phyloP scores from a whole-genome alignment of 164 flowering plant genomes.

The Liriodendron chinense region DNA sequence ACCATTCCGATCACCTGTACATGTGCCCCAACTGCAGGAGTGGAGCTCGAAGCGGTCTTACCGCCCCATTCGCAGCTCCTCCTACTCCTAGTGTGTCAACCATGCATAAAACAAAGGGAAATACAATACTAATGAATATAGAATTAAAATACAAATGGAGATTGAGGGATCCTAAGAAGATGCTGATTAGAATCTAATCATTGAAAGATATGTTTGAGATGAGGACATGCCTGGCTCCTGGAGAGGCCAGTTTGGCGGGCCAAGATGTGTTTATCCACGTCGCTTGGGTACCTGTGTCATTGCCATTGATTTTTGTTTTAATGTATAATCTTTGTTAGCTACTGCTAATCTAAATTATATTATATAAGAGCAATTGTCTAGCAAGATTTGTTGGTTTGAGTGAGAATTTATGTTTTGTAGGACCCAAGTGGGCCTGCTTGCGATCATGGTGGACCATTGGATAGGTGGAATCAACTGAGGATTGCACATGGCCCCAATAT shows the following conservation, averaged over 20 bases:
- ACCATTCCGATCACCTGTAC: too few relatives aligned
- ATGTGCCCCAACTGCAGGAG: too few relatives aligned
- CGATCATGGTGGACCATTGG: too few relatives aligned
- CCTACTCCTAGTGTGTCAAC: not conserved
- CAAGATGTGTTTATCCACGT: constrained; percentile 89
- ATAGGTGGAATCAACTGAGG: too few relatives aligned
- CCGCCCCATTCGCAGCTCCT: not conserved
- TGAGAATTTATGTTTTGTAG: too few relatives aligned
- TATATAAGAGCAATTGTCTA: not conserved
- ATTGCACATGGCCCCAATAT: too few relatives aligned
- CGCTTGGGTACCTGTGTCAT: constrained; percentile 82
- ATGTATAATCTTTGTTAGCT: not conserved
- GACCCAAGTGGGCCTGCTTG: too few relatives aligned
- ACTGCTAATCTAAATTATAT: not conserved
- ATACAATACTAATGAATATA: not conserved
- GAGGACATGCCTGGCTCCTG: constrained; percentile 87
- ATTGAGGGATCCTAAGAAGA: constrained; percentile 7
- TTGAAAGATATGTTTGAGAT: constrained; percentile 13
- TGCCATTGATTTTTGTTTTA: not conserved
- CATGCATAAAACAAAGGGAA: not conserved
- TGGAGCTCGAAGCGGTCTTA: too few relatives aligned
- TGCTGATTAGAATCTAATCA: constrained; percentile 8
- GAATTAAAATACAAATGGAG: not conserved
- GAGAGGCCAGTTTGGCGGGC: constrained; percentile 97
- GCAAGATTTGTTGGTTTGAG: too few relatives aligned